Evolutionary conservation across 805 yeast genomes (phyloP).

Genomic region (Candida verbasci): DNA sequence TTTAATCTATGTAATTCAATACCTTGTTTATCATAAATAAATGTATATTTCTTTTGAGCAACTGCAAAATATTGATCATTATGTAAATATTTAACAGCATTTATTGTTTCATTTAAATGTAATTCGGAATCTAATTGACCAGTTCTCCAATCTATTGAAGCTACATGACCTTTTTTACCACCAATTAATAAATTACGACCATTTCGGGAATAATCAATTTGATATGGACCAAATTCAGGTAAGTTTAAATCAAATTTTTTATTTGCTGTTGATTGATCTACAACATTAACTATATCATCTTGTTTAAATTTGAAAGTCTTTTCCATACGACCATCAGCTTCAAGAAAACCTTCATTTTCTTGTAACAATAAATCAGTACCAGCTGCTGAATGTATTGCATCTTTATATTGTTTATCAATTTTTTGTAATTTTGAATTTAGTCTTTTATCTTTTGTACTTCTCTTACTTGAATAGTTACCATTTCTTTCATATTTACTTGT

Average conservation of each 20-base stretch:
- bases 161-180: constrained; percentile 92
- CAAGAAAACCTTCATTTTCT: constrained; percentile 82
- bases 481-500: constrained; percentile 23
- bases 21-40: constrained; percentile 87
- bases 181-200: constrained; percentile 83
- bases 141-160: constrained; percentile 92
- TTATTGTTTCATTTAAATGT: constrained; percentile 81
- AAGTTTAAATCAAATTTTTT: constrained; percentile 73
- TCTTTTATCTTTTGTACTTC: constrained; percentile 51
- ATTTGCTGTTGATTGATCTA: constrained; percentile 70
- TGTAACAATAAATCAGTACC: constrained; percentile 80
- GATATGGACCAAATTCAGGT: constrained; percentile 82
- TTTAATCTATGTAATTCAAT: constrained; percentile 86
- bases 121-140: constrained; percentile 81
- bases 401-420: constrained; percentile 66
- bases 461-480: constrained; percentile 14
- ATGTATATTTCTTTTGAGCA: constrained; percentile 93
- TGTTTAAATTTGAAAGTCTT: constrained; percentile 83
- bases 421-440: constrained; percentile 62
- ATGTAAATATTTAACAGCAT: constrained; percentile 86
- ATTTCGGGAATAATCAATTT: constrained; percentile 74
- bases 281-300: constrained; percentile 67
- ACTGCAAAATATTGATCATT: constrained; percentile 93
- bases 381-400: constrained; percentile 79
- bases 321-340: constrained; percentile 90